phyloP scores from a whole-genome alignment of 2,329 filamentous ascomycete genomes.

The Proliferodiscus dingleyae region DNA sequence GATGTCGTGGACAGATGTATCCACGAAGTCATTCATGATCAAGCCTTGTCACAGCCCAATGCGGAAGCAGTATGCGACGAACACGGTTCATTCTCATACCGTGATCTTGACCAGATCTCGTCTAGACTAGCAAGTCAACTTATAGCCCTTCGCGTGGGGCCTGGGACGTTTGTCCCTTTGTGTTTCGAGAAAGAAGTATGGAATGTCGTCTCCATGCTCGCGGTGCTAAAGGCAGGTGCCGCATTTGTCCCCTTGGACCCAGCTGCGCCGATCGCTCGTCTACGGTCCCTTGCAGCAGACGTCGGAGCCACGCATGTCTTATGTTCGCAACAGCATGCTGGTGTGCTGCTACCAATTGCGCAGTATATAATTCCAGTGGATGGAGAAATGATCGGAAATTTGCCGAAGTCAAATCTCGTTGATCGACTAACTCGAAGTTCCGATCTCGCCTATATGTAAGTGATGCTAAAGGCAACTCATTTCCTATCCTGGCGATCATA shows the following conservation, averaged over 20 bases:
- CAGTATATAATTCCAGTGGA: background rate
- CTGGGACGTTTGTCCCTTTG: slow-evolving; percentile 12
- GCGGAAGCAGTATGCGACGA: slow-evolving; percentile 12
- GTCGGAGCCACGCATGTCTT: slow-evolving; percentile 10
- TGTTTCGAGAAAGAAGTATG: slow-evolving; percentile 22
- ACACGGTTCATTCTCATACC: slow-evolving; percentile 13
- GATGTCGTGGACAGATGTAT: slow-evolving; percentile 7
- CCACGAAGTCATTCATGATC: slow-evolving; percentile 17
- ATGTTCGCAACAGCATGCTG: slow-evolving; percentile 5
- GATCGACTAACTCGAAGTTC: background rate
- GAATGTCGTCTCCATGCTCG: slow-evolving; percentile 26
- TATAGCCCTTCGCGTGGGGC: slow-evolving; percentile 7
- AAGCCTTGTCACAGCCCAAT: background rate
- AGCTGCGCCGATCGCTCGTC: slow-evolving; percentile 3
- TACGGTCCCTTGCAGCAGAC: slow-evolving; percentile 6
- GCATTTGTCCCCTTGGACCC: slow-evolving; percentile 29
- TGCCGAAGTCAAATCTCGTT: background rate
- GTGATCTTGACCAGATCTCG: slow-evolving; percentile 7
- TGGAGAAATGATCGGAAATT: background rate
- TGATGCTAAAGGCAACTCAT: background rate
- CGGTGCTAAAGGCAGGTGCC: slow-evolving; percentile 25
- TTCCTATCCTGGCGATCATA: background rate
- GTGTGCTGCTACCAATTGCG: background rate
- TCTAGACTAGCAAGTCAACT: slow-evolving; percentile 8
- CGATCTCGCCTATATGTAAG: slow-evolving; percentile 11